These are phyloP conservation scores for Trichomonas gallinae DNA, from an alignment of 208 protist species.

Conservation along the genomic window DNA sequence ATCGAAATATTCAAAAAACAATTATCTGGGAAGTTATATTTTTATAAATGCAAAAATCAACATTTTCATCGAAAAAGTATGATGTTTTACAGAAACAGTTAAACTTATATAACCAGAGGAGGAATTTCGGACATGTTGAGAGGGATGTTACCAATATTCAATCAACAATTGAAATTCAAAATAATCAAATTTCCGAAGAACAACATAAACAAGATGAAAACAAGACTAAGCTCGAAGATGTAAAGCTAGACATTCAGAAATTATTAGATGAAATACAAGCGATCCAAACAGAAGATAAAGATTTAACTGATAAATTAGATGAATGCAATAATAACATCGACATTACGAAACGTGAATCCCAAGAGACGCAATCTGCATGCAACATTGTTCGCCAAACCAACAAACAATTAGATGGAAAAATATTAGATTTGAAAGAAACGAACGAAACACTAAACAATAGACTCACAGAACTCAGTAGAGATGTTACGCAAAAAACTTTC, in stretches of 20 bases:
- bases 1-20: too few species aligned
- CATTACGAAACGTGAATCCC: neutral
- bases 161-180: neutral
- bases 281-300: neutral
- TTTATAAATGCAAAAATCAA: too few species aligned
- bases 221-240: neutral
- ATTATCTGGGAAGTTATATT: too few species aligned
- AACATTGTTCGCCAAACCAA: neutral
- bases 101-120: neutral
- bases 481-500: neutral
- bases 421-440: neutral
- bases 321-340: neutral
- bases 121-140: neutral
- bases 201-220: neutral
- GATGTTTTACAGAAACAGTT: neutral
- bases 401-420: neutral
- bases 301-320: neutral
- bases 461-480: neutral
- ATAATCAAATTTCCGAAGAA: neutral
- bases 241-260: neutral
- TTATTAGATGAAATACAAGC: neutral
- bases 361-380: neutral
- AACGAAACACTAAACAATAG: neutral
- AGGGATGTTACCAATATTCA: neutral
- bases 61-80: neutral